Evolutionary conservation across 106 monocot genomes (phyloP).

Genomic region (Narthecium ossifragum): DNA sequence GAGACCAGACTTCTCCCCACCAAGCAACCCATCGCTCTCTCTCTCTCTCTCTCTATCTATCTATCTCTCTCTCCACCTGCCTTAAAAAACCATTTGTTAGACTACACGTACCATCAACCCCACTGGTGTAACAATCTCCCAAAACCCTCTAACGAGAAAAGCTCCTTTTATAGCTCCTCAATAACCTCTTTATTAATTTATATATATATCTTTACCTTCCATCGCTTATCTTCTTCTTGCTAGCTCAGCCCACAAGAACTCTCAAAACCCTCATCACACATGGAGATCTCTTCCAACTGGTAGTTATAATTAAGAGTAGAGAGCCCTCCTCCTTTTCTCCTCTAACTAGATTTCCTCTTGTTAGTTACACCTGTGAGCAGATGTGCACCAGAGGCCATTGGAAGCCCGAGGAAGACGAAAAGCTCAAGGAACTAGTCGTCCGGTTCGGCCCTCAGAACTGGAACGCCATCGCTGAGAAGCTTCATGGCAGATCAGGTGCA

Average conservation of each 20-base stretch:
- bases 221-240: neutral
- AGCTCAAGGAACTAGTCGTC: conserved; percentile 29
- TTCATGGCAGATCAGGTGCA: conserved; percentile 51
- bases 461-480: conserved; percentile 34
- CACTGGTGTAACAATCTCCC: conserved; percentile 11
- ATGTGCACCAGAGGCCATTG: conserved; percentile 34
- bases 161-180: neutral
- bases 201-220: neutral
- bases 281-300: too few relatives aligned
- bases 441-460: conserved; percentile 32
- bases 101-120: conserved; percentile 14
- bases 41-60: conserved; percentile 9
- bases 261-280: too few relatives aligned
- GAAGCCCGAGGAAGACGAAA: conserved; percentile 33
- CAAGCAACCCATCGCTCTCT: conserved; percentile 12
- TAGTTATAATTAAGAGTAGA: neutral
- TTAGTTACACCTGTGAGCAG: neutral
- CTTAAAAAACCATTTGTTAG: conserved; percentile 7
- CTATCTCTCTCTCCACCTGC: neutral
- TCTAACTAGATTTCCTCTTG: neutral
- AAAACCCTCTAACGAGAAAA: conserved; percentile 11
- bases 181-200: neutral
- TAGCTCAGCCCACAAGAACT: neutral
- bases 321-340: neutral
- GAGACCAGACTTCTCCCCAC: conserved; percentile 16